These are phyloP conservation scores for Ustilaginoidea virens DNA, from an alignment of 2,329 filamentous ascomycete genomes.

Conservation along the genomic window DNA sequence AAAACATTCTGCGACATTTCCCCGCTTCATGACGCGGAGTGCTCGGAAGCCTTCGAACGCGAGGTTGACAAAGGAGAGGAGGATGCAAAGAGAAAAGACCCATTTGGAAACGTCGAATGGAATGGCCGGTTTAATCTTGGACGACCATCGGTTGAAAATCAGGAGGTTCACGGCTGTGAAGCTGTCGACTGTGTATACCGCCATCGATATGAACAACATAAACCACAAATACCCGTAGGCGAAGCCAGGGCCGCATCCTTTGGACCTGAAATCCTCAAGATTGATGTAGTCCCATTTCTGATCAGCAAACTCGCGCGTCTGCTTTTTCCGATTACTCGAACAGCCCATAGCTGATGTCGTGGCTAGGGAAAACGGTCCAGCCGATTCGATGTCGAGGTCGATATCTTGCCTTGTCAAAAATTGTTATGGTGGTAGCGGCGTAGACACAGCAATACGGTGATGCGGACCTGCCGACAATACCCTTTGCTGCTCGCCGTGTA, in stretches of 20 bases:
- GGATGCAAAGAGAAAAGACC: slow-evolving; percentile 89
- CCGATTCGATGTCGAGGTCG: too few relatives aligned
- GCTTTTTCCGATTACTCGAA: slow-evolving; percentile 43
- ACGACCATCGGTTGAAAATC: slow-evolving; percentile 78
- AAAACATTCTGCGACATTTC: slow-evolving; percentile 82
- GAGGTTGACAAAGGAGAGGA: slow-evolving; percentile 74
- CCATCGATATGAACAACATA: slow-evolving; percentile 60
- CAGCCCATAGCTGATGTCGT: slow-evolving; percentile 41
- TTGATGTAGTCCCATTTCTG: slow-evolving; percentile 90
- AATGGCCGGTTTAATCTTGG: slow-evolving; percentile 64
- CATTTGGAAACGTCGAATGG: slow-evolving; percentile 70
- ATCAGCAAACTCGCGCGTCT: slow-evolving; percentile 56
- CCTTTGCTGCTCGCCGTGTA: slow-evolving; percentile 28
- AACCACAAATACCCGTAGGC: slow-evolving; percentile 80
- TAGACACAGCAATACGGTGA: slow-evolving; percentile 4
- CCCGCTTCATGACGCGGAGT: slow-evolving; percentile 63
- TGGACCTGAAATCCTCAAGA: slow-evolving; percentile 65
- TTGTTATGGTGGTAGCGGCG: neutral
- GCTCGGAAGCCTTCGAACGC: slow-evolving; percentile 68
- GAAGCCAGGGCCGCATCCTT: slow-evolving; percentile 59
- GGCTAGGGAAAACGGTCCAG: slow-evolving; percentile 1
- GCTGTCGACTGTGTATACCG: slow-evolving; percentile 78
- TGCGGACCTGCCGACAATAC: slow-evolving; percentile 26
- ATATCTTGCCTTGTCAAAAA: too few relatives aligned
- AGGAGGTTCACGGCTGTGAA: slow-evolving; percentile 89